Evolutionary conservation across 169 alveolate genomes (phyloP), one percentile per base, ranked within the genome.

Genomic region (Plasmodium relictum): DNA sequence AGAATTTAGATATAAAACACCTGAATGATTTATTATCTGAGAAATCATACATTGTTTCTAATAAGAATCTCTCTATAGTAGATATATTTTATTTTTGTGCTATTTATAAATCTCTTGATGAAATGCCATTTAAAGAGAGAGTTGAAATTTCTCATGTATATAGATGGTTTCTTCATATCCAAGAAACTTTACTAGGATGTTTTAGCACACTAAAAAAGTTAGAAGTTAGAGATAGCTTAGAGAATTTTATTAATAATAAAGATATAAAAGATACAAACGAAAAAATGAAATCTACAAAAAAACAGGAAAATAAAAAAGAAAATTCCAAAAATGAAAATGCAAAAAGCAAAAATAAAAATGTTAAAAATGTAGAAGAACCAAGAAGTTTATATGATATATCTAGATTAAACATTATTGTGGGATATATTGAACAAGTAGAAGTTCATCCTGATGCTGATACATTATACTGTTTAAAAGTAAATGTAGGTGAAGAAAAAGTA

Each of bases 371-470:
- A 41, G 78, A 78, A 59, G 96, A 92, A 9, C 70, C 93, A 16
- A 83, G 92, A 24, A 94, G 90, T 22, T 66, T 91, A 39, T 94
- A 91, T 41, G 96, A 94, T 73, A 94, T 94, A 22, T 76, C 94
- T 41, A 70, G 96, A 9, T 78, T 87, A 78, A 58, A 94, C 69
- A 88, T 94, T 20, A 50, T 72, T 48, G 95, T 94, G 20, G 96
- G 96, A 6, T 86, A 74, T 66, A 92, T 94, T 6, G 89, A 66
- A 78, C 76, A 92, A 6, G 93, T 94, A n/a, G 93, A 92, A 73
- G 88, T 90, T 50, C 96, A 94, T 58, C 94, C 94, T 18, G 96
- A 91, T 45, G 96, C 96, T 1, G 96, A 94, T 73, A 88, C 92
- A 93, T 74, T 94, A 26, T 94, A 91, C 56, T 94, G 96, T 73